Conservation (phyloP, 2,329 filamentous ascomycete species). For the Byssothecium circinans region DNA sequence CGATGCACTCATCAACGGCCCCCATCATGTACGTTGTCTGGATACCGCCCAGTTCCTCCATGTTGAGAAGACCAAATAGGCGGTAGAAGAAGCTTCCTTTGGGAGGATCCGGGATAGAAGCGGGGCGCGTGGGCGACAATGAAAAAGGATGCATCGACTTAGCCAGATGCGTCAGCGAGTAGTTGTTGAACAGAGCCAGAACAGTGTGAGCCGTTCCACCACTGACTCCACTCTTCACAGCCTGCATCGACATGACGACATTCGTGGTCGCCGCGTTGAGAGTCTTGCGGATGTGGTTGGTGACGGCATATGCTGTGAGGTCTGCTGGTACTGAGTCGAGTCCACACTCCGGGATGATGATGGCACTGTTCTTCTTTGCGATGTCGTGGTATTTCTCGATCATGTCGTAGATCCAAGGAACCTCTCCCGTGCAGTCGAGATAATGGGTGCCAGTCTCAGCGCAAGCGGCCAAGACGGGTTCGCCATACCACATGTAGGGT, state of each 20-base stretch:
- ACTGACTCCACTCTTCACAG: conserved; percentile 52
- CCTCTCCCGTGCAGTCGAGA: conserved; percentile 66
- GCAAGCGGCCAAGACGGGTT: conserved; percentile 65
- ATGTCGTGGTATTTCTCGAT: conserved; percentile 62
- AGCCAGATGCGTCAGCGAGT: conserved; percentile 51
- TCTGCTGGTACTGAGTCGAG: conserved; percentile 65
- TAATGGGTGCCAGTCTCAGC: conserved; percentile 68
- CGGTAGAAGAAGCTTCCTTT: conserved; percentile 44
- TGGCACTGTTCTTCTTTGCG: conserved; percentile 62
- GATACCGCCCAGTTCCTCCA: conserved; percentile 62
- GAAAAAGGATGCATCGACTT: conserved; percentile 55
- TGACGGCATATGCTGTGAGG: conserved; percentile 57
- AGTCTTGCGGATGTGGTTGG: conserved; percentile 55
- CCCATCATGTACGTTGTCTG: conserved; percentile 59
- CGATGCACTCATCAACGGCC: conserved; percentile 57
- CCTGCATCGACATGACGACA: conserved; percentile 56
- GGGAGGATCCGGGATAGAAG: conserved; percentile 36
- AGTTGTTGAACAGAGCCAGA: conserved; percentile 57
- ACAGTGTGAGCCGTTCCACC: conserved; percentile 67
- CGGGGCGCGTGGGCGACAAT: conserved; percentile 50
- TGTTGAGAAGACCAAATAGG: conserved; percentile 55
- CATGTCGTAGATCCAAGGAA: conserved; percentile 65
- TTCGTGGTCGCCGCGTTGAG: conserved; percentile 54
- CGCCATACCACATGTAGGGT: conserved; percentile 66
- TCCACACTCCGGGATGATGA: conserved; percentile 63